Conservation (phyloP, 2,329 filamentous ascomycete genomes). For the Colletotrichum orbiculare region DNA sequence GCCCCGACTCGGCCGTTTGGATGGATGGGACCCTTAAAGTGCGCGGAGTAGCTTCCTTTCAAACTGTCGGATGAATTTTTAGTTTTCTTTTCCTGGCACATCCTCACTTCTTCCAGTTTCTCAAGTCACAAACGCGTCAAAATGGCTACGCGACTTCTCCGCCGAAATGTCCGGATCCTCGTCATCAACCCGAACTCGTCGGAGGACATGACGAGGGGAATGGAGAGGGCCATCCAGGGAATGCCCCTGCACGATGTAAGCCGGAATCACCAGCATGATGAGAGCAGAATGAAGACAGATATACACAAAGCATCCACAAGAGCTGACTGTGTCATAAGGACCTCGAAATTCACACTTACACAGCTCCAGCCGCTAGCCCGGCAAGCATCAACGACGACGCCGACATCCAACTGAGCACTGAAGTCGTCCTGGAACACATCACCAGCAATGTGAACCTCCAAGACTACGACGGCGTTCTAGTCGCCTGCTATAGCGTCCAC, state of each 20-base stretch:
- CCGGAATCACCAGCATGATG: background rate
- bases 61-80: background rate
- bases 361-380: constrained; percentile 70
- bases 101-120: background rate
- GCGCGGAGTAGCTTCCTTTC: background rate
- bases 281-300: background rate
- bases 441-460: constrained; percentile 48
- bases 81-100: background rate
- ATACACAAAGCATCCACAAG: background rate
- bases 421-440: constrained; percentile 67
- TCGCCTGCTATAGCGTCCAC: constrained; percentile 91
- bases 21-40: background rate
- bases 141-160: constrained; percentile 45
- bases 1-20: constrained; percentile 8
- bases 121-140: background rate
- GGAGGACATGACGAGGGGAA: constrained; percentile 74
- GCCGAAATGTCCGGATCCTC: constrained; percentile 63
- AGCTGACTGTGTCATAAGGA: constrained; percentile 46
- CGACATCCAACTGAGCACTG: constrained; percentile 73
- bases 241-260: constrained; percentile 53
- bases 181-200: constrained; percentile 87
- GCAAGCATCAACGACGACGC: constrained; percentile 81
- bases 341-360: constrained; percentile 70
- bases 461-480: constrained; percentile 78
- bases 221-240: constrained; percentile 62